phyloP scores from a whole-genome alignment of 805 yeast genomes.

The Spathaspora girioi region DNA sequence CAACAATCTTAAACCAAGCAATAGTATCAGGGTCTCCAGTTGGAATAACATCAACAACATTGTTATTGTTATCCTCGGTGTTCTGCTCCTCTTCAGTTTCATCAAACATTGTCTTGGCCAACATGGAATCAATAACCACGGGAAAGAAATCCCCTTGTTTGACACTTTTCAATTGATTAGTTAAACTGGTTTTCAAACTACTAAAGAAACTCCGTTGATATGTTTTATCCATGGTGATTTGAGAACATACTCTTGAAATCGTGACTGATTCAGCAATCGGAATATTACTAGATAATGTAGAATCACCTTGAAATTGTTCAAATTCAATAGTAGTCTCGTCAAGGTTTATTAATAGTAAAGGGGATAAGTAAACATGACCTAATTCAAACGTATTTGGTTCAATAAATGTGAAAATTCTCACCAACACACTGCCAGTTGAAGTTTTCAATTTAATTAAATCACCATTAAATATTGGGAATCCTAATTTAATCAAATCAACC shows the following conservation, averaged over 20 bases:
- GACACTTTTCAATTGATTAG: slow-evolving; percentile 54
- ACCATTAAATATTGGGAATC: slow-evolving; percentile 65
- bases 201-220: slow-evolving; percentile 59
- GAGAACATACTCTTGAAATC: slow-evolving; percentile 65
- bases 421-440: slow-evolving; percentile 15
- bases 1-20: slow-evolving; percentile 81
- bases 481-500: slow-evolving; percentile 44
- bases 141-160: slow-evolving; percentile 69
- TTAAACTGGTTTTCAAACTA: slow-evolving; percentile 61
- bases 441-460: slow-evolving; percentile 46
- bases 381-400: slow-evolving; percentile 53
- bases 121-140: slow-evolving; percentile 65
- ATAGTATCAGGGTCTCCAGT: slow-evolving; percentile 63
- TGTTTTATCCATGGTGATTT: slow-evolving; percentile 60
- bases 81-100: background rate
- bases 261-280: slow-evolving; percentile 62
- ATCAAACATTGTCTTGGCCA: slow-evolving; percentile 55
- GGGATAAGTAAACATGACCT: slow-evolving; percentile 54
- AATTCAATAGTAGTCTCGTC: slow-evolving; percentile 25
- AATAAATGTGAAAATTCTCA: slow-evolving; percentile 53
- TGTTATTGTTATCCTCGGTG: background rate
- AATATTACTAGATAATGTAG: slow-evolving; percentile 23
- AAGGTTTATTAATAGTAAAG: slow-evolving; percentile 52
- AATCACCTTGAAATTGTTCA: slow-evolving; percentile 14
- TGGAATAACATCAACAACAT: slow-evolving; percentile 41